phyloP scores from a whole-genome alignment of 2,329 filamentous ascomycete species.

The Penicillium sp. region DNA sequence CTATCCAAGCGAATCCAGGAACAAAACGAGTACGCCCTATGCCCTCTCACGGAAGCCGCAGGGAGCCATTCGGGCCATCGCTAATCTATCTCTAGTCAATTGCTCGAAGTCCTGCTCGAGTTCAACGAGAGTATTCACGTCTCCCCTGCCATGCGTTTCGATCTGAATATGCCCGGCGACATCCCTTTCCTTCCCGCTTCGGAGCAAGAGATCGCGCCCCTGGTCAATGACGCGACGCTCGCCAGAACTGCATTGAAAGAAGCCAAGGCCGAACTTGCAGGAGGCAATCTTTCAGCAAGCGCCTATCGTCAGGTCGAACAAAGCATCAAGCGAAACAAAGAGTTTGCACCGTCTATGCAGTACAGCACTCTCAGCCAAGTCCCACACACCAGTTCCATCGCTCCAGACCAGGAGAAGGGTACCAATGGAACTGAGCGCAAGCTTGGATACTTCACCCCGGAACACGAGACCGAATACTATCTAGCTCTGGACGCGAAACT shows the following conservation, averaged over 20 bases:
- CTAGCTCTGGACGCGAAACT: conserved; percentile 43
- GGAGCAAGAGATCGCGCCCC: conserved; percentile 38
- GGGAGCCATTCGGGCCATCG: not conserved
- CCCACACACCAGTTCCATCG: conserved; percentile 27
- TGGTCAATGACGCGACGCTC: conserved; percentile 30
- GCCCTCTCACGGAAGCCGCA: not conserved
- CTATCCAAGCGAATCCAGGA: conserved; percentile 81
- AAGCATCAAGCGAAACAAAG: conserved; percentile 37
- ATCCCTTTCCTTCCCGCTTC: conserved; percentile 50
- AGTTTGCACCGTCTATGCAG: conserved; percentile 38
- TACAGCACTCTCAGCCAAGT: conserved; percentile 34
- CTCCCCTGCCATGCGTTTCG: conserved; percentile 69
- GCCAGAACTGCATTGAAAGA: conserved; percentile 39
- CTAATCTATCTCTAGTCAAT: conserved; percentile 59
- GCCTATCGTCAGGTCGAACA: conserved; percentile 42
- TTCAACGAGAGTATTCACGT: conserved; percentile 83
- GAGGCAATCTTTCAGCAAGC: conserved; percentile 35
- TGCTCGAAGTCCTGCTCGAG: conserved; percentile 85
- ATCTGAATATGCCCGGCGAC: conserved; percentile 54
- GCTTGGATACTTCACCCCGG: conserved; percentile 45
- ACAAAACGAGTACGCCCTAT: conserved; percentile 76
- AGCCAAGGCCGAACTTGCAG: conserved; percentile 38
- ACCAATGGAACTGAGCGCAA: conserved; percentile 30
- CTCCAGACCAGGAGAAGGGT: conserved; percentile 15
- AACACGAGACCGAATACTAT: conserved; percentile 45